Evolutionary conservation across 257 asterid species (phyloP), one percentile per base, ranked within the genome.

Genomic region (Solanum ossicruentum): DNA sequence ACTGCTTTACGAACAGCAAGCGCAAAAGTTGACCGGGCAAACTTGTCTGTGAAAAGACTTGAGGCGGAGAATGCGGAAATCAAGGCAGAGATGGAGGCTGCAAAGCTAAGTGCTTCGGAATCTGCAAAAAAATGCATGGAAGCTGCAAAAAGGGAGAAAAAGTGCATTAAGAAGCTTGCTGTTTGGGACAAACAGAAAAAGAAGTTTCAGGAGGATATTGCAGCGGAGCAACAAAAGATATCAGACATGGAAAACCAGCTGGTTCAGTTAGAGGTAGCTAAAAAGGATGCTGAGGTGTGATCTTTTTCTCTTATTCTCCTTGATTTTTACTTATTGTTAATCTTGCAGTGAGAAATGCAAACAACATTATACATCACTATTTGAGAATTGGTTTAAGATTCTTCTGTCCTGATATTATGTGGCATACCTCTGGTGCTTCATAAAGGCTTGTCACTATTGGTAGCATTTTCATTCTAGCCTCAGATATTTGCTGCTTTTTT

Each of bases 41-140:
- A 93, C 86, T 92, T 95, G 85, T 91, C 92, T 28, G 98, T 95
- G 58, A 88, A 93, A 80, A 96, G 90, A 92, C 96, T 95, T 72
- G 98, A 96, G 93, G 91, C 61, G 11, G 91, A 85, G 84, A 97
- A 95, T 83, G 98, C 98, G 3, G 99, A 97, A 84, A 94, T 95
- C 73, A 93, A 89, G 89, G 99, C 99, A 0, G 99, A 95, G 87
- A 95, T 95, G 95, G 98, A 95, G 92, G 98, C 98, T 65, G 91
- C 92, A 15, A 95, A 97, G 84, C 72, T 97, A 75, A 95, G 97
- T 73, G 97, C 98, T n/a, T 97, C 98, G 54, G 98, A 95, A 90
- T 97, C 98, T 3, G 96, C 89, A 36, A 87, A 86, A 8, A 85
- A 91, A 54, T 92, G 96, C 84, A 87, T 92, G 89, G 98, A 94